Evolutionary conservation across 306 rosid species (phyloP).

Genomic region (Castanospermum australe): DNA sequence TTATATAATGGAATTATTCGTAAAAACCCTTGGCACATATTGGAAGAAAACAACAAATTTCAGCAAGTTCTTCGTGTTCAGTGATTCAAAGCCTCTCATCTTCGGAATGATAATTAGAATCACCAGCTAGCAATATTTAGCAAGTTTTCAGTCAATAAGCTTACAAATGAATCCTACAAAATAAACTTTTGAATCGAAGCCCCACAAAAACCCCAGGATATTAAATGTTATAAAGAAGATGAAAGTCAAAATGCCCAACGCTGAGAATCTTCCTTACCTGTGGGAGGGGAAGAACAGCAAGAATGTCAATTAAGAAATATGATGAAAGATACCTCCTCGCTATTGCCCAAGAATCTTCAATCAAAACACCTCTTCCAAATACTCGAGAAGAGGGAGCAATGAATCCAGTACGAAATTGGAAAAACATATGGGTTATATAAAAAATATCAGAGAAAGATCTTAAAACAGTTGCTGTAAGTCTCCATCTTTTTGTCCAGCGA

Average conservation of each 20-base stretch:
- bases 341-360: conserved; percentile 78
- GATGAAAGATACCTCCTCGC: conserved; percentile 74
- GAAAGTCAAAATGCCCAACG: not conserved
- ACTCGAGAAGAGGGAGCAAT: conserved; percentile 89
- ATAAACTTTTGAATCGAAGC: not conserved
- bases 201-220: conserved; percentile 7
- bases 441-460: conserved; percentile 74
- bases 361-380: conserved; percentile 89
- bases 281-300: conserved; percentile 81
- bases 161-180: not conserved
- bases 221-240: not conserved
- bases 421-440: conserved; percentile 70
- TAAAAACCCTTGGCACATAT: conserved; percentile 64
- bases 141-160: conserved; percentile 19
- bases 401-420: conserved; percentile 80
- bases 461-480: conserved; percentile 66
- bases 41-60: conserved; percentile 56
- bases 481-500: conserved; percentile 60
- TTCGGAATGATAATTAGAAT: conserved; percentile 47
- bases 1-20: conserved; percentile 63
- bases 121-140: conserved; percentile 52
- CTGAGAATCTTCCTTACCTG: conserved; percentile 46
- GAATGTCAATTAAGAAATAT: conserved; percentile 75
- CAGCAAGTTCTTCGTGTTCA: conserved; percentile 45
- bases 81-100: conserved; percentile 25